Evolutionary conservation across 176 grass and related monocot species (phyloP).

Genomic region (Carex parvula): DNA sequence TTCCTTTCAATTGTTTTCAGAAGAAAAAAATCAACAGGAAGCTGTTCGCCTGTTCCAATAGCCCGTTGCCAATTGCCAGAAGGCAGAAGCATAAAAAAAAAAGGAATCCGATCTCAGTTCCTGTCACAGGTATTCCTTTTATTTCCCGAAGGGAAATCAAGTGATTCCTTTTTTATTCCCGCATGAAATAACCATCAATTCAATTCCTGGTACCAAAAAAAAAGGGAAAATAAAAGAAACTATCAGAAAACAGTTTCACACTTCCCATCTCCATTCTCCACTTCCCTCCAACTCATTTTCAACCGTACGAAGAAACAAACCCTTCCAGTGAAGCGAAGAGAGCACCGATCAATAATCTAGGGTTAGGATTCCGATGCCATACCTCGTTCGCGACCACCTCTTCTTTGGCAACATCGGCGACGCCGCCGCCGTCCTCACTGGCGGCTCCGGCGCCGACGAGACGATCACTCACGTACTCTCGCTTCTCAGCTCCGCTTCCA

Average conservation of each 20-base stretch:
- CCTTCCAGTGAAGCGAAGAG: not conserved
- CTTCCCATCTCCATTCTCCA: not conserved
- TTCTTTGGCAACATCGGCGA: constrained; percentile 67
- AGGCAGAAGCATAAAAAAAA: too few relatives aligned
- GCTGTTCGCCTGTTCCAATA: too few relatives aligned
- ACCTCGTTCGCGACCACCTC: constrained; percentile 59
- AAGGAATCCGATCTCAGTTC: too few relatives aligned
- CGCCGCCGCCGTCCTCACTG: constrained; percentile 43
- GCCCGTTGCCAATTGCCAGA: too few relatives aligned
- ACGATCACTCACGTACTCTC: constrained; percentile 45
- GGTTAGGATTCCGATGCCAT: constrained; percentile 35
- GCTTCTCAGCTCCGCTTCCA: constrained; percentile 57
- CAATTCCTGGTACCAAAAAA: not conserved
- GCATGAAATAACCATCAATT: not conserved
- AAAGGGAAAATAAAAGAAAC: not conserved
- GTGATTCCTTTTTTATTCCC: not conserved
- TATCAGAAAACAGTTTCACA: not conserved
- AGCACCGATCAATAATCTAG: not conserved
- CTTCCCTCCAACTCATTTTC: not conserved
- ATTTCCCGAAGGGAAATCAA: not conserved
- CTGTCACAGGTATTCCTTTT: not conserved
- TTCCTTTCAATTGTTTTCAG: not conserved
- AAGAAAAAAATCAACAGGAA: too few relatives aligned
- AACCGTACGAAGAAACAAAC: not conserved
- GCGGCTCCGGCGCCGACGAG: not conserved